phyloP scores from a whole-genome alignment of 108 stramenopile genomes.

The Pseudonitzschia pungens region DNA sequence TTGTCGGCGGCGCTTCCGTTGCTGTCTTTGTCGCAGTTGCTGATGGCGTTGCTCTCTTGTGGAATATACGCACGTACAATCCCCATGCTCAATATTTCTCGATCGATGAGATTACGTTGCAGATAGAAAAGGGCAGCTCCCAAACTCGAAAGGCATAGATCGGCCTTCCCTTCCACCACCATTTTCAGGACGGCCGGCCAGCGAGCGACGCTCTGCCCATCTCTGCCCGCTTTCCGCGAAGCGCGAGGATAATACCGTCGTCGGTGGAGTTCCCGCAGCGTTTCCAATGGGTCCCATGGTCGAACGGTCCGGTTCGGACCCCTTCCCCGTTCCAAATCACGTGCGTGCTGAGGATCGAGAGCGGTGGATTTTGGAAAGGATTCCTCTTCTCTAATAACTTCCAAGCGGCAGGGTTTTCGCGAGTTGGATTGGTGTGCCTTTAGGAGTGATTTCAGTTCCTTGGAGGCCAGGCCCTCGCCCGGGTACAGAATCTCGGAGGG shows the following conservation, averaged over 20 bases:
- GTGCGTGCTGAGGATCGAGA: conserved; percentile 50
- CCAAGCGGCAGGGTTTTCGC: conserved; percentile 42
- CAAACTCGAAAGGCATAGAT: conserved; percentile 77
- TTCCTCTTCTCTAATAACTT: conserved; percentile 48
- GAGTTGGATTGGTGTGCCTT: conserved; percentile 13
- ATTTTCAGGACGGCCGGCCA: conserved; percentile 87
- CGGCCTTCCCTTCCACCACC: conserved; percentile 77
- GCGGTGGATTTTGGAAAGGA: conserved; percentile 77
- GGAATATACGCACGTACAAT: conserved; percentile 87
- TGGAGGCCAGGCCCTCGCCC: conserved; percentile 11
- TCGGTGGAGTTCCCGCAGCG: conserved; percentile 75
- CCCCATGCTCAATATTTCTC: conserved; percentile 90
- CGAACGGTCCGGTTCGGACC: conserved; percentile 35
- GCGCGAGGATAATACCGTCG: conserved; percentile 78
- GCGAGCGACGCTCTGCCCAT: conserved; percentile 35
- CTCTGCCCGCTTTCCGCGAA: conserved; percentile 33
- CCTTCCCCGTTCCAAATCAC: conserved; percentile 44
- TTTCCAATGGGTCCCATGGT: conserved; percentile 83
- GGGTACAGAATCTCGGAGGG: conserved; percentile 81
- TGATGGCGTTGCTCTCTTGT: neutral
- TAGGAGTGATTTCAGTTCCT: conserved; percentile 22
- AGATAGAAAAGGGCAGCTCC: conserved; percentile 90
- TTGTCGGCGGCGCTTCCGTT: too few relatives aligned
- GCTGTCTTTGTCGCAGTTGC: neutral
- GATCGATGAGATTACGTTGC: conserved; percentile 90